Percentiles rank a stretch among this genome's conserved stretches.
These are phyloP conservation scores for Nectriaceae sp. DNA, from an alignment of 2,329 filamentous ascomycete genomes.

Conservation along the genomic window DNA sequence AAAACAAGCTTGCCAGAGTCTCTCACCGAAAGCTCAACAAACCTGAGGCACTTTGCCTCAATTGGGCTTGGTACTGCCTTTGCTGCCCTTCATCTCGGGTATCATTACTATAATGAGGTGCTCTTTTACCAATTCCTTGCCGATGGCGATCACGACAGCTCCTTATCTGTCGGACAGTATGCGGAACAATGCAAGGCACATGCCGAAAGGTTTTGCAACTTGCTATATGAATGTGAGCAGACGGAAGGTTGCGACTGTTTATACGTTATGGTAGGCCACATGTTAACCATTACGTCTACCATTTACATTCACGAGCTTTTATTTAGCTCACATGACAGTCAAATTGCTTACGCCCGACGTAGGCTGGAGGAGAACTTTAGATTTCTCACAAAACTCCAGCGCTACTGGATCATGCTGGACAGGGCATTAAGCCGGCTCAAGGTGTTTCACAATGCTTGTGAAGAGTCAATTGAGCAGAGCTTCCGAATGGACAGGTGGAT, in stretches of 20 bases:
- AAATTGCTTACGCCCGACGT: background rate
- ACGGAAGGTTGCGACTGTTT: constrained; percentile 1
- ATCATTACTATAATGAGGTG: constrained; percentile 7
- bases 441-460: constrained; percentile 6
- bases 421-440: background rate
- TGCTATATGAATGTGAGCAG: constrained; percentile 1
- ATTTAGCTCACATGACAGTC: background rate
- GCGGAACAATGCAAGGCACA: background rate
- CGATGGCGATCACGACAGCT: constrained; percentile 2
- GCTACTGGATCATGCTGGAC: constrained; percentile 1
- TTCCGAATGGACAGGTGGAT: constrained; percentile 9
- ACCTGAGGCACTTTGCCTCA: background rate
- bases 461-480: constrained; percentile 2
- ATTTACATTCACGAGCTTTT: constrained; percentile 5
- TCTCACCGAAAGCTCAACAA: constrained; percentile 1
- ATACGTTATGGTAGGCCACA: constrained; percentile 8
- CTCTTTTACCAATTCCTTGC: constrained; percentile 8
- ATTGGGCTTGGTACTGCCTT: constrained; percentile 2
- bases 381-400: constrained; percentile 3
- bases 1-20: background rate
- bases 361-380: constrained; percentile 4
- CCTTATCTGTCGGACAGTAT: background rate
- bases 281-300: constrained; percentile 5
- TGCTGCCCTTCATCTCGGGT: constrained; percentile 6
- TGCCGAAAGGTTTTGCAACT: constrained; percentile 2